These are phyloP conservation scores for Sclerospora graminicola DNA, from an alignment of 352 stramenopile genomes.

Conservation along the genomic window DNA sequence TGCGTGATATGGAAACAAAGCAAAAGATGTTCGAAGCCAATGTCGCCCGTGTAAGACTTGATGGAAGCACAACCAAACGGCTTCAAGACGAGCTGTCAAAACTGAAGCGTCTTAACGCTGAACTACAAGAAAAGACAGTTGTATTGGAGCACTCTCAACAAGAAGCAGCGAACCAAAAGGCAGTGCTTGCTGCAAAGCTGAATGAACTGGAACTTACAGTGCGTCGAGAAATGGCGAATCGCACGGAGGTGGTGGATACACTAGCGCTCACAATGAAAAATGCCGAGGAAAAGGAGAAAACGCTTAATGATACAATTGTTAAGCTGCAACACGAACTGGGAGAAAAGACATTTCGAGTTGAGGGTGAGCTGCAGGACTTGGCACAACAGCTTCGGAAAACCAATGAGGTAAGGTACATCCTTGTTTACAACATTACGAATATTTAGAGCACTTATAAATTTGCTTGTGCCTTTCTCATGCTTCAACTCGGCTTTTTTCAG, in stretches of 20 bases:
- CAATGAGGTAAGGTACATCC: conserved; percentile 32
- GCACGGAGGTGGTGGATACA: conserved; percentile 69
- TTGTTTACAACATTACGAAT: background rate
- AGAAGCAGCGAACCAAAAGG: conserved; percentile 22
- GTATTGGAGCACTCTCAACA: conserved; percentile 38
- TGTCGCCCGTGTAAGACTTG: conserved; percentile 47
- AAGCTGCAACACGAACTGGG: conserved; percentile 44
- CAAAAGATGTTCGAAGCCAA: conserved; percentile 59
- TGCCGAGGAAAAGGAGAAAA: conserved; percentile 39
- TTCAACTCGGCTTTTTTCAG: conserved; percentile 15
- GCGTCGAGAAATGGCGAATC: conserved; percentile 46
- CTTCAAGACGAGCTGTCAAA: conserved; percentile 33
- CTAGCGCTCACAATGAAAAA: conserved; percentile 49
- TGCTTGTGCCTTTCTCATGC: background rate
- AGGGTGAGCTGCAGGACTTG: conserved; percentile 49
- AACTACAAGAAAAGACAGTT: conserved; percentile 34
- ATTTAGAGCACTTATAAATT: background rate
- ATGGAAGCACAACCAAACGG: conserved; percentile 44
- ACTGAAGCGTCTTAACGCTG: conserved; percentile 24
- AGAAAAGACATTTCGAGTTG: conserved; percentile 54
- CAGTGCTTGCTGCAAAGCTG: conserved; percentile 33
- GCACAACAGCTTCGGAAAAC: conserved; percentile 46
- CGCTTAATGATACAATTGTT: conserved; percentile 27
- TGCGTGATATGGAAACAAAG: conserved; percentile 53
- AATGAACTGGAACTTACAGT: conserved; percentile 41